Base-by-base conservation (phyloP, 805 yeast genomes). In the Kazachstania kunashirensis region DNA sequence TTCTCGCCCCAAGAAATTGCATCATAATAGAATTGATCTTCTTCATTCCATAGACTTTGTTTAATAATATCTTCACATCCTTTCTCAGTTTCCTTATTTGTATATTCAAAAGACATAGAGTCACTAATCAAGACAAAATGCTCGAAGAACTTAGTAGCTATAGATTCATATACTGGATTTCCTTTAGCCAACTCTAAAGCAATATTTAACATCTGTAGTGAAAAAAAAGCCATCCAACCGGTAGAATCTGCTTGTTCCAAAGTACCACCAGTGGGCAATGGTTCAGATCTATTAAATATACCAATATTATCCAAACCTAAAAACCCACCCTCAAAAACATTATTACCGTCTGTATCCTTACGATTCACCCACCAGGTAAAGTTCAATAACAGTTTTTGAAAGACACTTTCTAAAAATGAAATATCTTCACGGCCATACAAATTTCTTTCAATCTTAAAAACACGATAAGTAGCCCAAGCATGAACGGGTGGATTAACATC, bases 361-460 rank as follows among this genome's bases (percentile, higher is more conserved):
- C 94, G 71, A 62, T 88, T 86, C 40, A 88, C 95, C 96, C 96
- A 86, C 96, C 96, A 86, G 15, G 96, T 84, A 61, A 86, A 86
- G 62, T 86, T 86, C 41, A 86, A 66, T 59, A 88, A 63, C 52
- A 86, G 70, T 58, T 86, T 86, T 59, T 88, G 96, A 73, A 86
- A 86, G 10, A 84, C 94, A 15, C 88, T 66, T 61, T 86, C 96
- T 58, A 86, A 69, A 57, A 88, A 86, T 40, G 77, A 82, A 39
- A 80, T 62, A 59, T 86, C 96, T 46, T 79, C 84, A 17, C 68
- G 63, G n/a, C 88, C 86, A 55, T 79, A 80, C 75, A 84, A 68
- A 55, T 84, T 85, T 46, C 94, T 68, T 61, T 88, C 96, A 48
- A 85, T 73, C 60, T 88, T 86, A 63, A 76, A 86, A 31, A 84